Conservation (phyloP, 768 basidiomycete genomes). For the Amanita phalloides region DNA sequence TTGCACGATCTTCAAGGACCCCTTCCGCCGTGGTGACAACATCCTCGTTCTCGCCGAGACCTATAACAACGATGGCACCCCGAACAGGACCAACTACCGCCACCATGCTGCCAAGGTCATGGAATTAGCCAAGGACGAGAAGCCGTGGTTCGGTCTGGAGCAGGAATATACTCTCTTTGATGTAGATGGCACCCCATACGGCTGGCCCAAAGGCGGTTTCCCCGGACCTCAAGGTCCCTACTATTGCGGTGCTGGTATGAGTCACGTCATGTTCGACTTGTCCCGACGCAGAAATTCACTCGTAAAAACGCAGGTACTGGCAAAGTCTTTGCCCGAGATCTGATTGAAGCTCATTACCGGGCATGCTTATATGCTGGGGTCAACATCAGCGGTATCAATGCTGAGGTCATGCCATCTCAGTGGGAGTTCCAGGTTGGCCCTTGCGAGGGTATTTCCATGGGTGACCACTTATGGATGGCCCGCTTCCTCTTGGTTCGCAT, state of each 20-base stretch:
- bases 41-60: conserved; percentile 95
- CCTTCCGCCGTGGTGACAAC: conserved; percentile 98
- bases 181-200: conserved; percentile 79
- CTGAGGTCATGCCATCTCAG: conserved; percentile 99
- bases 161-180: conserved; percentile 99
- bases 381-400: conserved; percentile 99
- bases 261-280: neutral
- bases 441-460: conserved; percentile 96
- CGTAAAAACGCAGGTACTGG: conserved; percentile 57
- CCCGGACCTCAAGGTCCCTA: conserved; percentile 99
- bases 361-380: conserved; percentile 91
- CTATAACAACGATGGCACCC: conserved; percentile 98
- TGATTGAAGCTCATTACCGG: conserved; percentile 98
- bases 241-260: conserved; percentile 97
- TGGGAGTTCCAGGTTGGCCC: conserved; percentile 99
- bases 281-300: conserved; percentile 9
- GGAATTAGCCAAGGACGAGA: conserved; percentile 73
- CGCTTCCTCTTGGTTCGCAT: conserved; percentile 93
- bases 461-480: conserved; percentile 99
- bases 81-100: conserved; percentile 94
- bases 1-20: conserved; percentile 95
- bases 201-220: conserved; percentile 99
- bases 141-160: conserved; percentile 97
- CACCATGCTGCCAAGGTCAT: conserved; percentile 92
- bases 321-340: conserved; percentile 96